Base-by-base conservation (phyloP, 108 stramenopile genomes). In the Epipyxis sp. region DNA sequence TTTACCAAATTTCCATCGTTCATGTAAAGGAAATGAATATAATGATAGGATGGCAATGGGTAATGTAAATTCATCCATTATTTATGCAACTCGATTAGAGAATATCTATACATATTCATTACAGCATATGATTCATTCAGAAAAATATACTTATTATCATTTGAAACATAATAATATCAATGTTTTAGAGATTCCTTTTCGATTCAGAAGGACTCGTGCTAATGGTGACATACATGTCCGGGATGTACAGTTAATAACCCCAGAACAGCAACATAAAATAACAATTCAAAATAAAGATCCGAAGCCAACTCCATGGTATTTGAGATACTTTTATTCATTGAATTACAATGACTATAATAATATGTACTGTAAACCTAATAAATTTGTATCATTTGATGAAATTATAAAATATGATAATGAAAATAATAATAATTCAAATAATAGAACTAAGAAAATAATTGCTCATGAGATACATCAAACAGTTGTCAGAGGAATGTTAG, bases 11-110 rank as follows among this genome's bases (percentile, higher is more conserved):
- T 65, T 65, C 61, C 61, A 65, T 65, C 61, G 61, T 29, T 3
- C 61, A 10, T 65, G 61, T 65, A 35, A 37, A 37, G 61, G 61
- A 29, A 25, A 25, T 65, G 61, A 65, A 65, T 65, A 35, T 32
- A 65, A 65, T 65, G 61, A 65, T 65, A 16, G 61, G 20, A 65
- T 65, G 61, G 61, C 61, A 6, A 35, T 65, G 61, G 61, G 61
- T 32, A 25, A 65, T 35, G 13, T 65, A 25, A 3, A 29, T 65
- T 16, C 13, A 6, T 16, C 13, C 6, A 32, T 65, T 16, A 65
- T 65, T 37, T 65, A 65, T 37, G 61, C 30, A 25, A 65, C 20
- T 10, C 20, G 35, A 37, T 65, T 65, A 35, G 13, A 65, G 25
- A 37, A 10, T 29, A 32, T 32, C 6, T 65, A 32, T 13, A 65